A percentile compares a stretch with the other conserved stretches of the same genome.
Conservation (phyloP, 805 yeast species). For the Kazachstania kunashirensis region DNA sequence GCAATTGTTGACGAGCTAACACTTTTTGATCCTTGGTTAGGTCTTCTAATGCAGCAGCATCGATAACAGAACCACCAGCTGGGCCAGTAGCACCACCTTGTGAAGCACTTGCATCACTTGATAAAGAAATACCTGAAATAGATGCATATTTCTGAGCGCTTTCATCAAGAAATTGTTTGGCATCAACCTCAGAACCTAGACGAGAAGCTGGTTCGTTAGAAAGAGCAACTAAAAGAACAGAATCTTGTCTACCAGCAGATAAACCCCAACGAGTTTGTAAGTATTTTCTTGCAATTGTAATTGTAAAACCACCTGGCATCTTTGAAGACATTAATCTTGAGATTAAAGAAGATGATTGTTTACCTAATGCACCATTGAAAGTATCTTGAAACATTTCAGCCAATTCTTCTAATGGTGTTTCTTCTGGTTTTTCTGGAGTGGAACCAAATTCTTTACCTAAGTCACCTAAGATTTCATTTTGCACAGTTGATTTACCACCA, state of each 20-base stretch:
- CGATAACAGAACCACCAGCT: constrained; percentile 81
- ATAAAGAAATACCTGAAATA: constrained; percentile 64
- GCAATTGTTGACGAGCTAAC: constrained; percentile 51
- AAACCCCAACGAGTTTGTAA: constrained; percentile 89
- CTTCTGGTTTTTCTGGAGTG: constrained; percentile 99
- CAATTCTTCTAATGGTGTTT: constrained; percentile 88
- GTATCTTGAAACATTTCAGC: constrained; percentile 93
- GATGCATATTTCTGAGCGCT: constrained; percentile 80
- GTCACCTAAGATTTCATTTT: constrained; percentile 97
- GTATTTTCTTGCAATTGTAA: constrained; percentile 85
- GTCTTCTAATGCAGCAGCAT: constrained; percentile 87
- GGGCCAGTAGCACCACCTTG: constrained; percentile 44
- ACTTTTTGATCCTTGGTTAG: constrained; percentile 40
- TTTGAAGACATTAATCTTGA: constrained; percentile 90
- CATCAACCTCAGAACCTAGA: constrained; percentile 78
- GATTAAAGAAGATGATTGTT: constrained; percentile 79
- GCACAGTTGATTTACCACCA: constrained; percentile 97
- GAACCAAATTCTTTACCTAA: constrained; percentile 96
- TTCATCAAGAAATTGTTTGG: constrained; percentile 78
- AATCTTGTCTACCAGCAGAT: constrained; percentile 89
- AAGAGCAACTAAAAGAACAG: constrained; percentile 72
- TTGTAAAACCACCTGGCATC: constrained; percentile 99
- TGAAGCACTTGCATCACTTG: constrained; percentile 45
- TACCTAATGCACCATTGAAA: constrained; percentile 83
- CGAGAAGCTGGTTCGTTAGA: constrained; percentile 88